phyloP scores from a whole-genome alignment of 768 basidiomycete genomes.

The Tubosaeta brunneosetosa region DNA sequence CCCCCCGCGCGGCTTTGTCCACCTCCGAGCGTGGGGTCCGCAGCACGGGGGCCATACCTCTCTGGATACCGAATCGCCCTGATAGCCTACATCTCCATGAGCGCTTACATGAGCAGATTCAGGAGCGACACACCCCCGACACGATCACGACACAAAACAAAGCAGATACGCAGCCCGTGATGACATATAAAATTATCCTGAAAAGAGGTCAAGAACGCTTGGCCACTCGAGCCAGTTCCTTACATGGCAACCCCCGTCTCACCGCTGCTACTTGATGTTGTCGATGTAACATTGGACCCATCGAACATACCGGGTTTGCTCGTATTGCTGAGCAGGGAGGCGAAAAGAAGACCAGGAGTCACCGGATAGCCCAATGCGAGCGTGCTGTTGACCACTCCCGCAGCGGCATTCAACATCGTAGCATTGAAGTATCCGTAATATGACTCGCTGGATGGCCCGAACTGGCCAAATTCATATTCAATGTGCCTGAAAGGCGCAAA shows the following conservation, averaged over 20 bases:
- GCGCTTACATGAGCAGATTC: not conserved
- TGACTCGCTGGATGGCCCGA: slow-evolving; percentile 46
- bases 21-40: slow-evolving; percentile 24
- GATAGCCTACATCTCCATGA: slow-evolving; percentile 49
- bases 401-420: slow-evolving; percentile 51
- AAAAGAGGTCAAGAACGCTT: slow-evolving; percentile 7
- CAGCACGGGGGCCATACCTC: slow-evolving; percentile 75
- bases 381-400: slow-evolving; percentile 39
- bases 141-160: slow-evolving; percentile 83
- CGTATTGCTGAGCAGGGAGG: slow-evolving; percentile 61
- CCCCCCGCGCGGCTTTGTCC: slow-evolving; percentile 75
- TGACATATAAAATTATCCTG: slow-evolving; percentile 79
- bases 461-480: slow-evolving; percentile 57
- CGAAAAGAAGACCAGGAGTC: slow-evolving; percentile 62
- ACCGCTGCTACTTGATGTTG: slow-evolving; percentile 9
- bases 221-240: slow-evolving; percentile 17
- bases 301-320: slow-evolving; percentile 30
- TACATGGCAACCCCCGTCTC: slow-evolving; percentile 77
- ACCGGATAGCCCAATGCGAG: slow-evolving; percentile 40
- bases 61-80: slow-evolving; percentile 88
- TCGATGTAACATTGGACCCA: slow-evolving; percentile 14
- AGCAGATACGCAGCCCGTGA: slow-evolving; percentile 84
- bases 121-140: slow-evolving; percentile 57
- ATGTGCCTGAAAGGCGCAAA: slow-evolving; percentile 38
- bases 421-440: slow-evolving; percentile 58